Percentiles rank a stretch among this genome's conserved stretches.
phyloP scores from a whole-genome alignment of 129 eudicot species.

The Flaveria linearis region DNA sequence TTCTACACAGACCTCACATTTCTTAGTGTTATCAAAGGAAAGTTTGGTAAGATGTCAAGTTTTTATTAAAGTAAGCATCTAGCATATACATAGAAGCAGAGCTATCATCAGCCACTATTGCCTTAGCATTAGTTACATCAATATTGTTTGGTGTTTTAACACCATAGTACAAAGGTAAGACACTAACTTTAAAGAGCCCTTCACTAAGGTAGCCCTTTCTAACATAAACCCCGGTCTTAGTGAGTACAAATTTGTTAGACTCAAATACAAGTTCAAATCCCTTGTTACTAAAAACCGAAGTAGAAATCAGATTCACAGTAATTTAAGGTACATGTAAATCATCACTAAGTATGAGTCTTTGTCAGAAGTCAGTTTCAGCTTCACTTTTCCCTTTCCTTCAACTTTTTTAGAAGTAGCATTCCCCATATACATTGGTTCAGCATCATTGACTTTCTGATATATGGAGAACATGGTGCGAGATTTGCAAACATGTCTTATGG shows the following conservation, averaged over 20 bases:
- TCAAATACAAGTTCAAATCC: constrained; percentile 13
- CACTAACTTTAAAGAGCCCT: constrained; percentile 7
- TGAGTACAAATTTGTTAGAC: background rate
- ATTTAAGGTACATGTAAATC: background rate
- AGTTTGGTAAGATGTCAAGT: background rate
- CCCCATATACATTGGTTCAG: too few relatives aligned
- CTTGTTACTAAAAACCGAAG: background rate
- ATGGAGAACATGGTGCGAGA: too few relatives aligned
- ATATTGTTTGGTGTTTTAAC: background rate
- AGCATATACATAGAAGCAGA: background rate
- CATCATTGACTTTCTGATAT: too few relatives aligned
- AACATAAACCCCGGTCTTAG: constrained; percentile 3
- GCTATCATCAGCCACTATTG: background rate
- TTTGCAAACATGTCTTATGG: too few relatives aligned
- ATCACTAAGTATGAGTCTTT: background rate
- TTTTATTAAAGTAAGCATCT: background rate
- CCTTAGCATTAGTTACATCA: background rate
- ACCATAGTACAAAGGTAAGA: background rate
- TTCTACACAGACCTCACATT: background rate
- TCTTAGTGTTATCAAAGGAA: background rate
- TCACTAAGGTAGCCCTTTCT: background rate
- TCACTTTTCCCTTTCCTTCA: too few relatives aligned
- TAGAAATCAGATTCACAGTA: constrained; percentile 8
- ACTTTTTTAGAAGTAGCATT: too few relatives aligned
- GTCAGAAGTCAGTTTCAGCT: background rate